Conservation (phyloP, 805 yeast genomes). For the Teunomyces cretensis region DNA sequence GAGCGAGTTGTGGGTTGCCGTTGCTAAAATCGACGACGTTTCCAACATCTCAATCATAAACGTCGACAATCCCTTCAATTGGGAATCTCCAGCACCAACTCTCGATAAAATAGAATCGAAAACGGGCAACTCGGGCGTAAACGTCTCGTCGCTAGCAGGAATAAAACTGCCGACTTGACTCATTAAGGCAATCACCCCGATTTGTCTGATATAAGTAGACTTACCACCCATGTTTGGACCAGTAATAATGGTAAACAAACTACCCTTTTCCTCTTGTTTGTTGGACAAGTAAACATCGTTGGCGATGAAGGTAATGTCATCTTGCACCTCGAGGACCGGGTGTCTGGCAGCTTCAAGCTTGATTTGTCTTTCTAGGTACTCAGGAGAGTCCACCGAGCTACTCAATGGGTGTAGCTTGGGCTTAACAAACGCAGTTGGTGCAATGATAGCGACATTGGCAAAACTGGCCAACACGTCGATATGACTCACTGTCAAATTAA, state of each 20-base stretch:
- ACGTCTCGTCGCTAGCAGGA: conserved; percentile 53
- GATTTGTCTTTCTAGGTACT: conserved; percentile 44
- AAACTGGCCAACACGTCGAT: conserved; percentile 83
- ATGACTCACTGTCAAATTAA: conserved; percentile 64
- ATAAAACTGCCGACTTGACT: conserved; percentile 89
- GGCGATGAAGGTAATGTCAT: conserved; percentile 84
- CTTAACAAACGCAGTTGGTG: conserved; percentile 76
- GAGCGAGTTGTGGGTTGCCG: conserved; percentile 75
- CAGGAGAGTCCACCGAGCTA: conserved; percentile 17
- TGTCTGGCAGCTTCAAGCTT: conserved; percentile 79
- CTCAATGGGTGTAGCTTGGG: conserved; percentile 67
- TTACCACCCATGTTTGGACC: conserved; percentile 99
- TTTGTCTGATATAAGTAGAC: conserved; percentile 86
- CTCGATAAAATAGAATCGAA: conserved; percentile 93
- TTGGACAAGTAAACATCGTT: conserved; percentile 76
- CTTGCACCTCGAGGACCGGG: conserved; percentile 92
- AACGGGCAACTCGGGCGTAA: conserved; percentile 67
- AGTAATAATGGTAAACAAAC: conserved; percentile 81
- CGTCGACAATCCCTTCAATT: conserved; percentile 93
- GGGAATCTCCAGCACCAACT: conserved; percentile 99
- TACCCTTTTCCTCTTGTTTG: conserved; percentile 29
- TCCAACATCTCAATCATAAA: conserved; percentile 97
- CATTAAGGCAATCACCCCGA: conserved; percentile 84
- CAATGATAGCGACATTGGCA: conserved; percentile 75
- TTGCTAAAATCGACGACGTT: conserved; percentile 80